Percentiles rank a stretch among this genome's conserved stretches.
These are phyloP conservation scores for Komagataella pastoris DNA, from an alignment of 805 yeast genomes.

Conservation along the genomic window DNA sequence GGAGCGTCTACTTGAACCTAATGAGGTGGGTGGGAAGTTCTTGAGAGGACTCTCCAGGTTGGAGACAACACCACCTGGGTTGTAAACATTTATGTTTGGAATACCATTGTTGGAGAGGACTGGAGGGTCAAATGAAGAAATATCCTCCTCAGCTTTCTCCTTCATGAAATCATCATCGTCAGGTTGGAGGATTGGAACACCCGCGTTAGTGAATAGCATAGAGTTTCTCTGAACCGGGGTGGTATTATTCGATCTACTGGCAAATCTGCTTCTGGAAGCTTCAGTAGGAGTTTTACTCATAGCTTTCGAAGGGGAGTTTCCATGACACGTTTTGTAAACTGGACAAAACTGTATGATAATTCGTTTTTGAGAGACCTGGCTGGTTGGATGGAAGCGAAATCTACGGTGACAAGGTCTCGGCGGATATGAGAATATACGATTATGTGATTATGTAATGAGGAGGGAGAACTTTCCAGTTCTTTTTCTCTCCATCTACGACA, in stretches of 20 bases:
- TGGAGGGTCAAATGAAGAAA: not conserved
- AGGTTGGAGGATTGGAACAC: not conserved
- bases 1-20: not conserved
- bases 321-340: not conserved
- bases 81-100: not conserved
- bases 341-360: not conserved
- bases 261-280: not conserved
- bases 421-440: not conserved
- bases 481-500: not conserved
- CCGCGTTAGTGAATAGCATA: not conserved
- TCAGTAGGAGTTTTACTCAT: not conserved
- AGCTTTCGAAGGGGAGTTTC: not conserved
- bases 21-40: not conserved
- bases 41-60: slow-evolving; percentile 1
- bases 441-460: not conserved
- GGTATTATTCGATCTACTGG: not conserved
- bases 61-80: not conserved
- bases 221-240: not conserved
- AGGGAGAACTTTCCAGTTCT: not conserved
- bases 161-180: not conserved
- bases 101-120: not conserved
- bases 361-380: not conserved
- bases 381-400: not conserved
- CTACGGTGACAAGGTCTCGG: not conserved
- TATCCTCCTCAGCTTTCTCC: not conserved